phyloP scores from a whole-genome alignment of 768 basidiomycete genomes.

The Inosperma sp. region DNA sequence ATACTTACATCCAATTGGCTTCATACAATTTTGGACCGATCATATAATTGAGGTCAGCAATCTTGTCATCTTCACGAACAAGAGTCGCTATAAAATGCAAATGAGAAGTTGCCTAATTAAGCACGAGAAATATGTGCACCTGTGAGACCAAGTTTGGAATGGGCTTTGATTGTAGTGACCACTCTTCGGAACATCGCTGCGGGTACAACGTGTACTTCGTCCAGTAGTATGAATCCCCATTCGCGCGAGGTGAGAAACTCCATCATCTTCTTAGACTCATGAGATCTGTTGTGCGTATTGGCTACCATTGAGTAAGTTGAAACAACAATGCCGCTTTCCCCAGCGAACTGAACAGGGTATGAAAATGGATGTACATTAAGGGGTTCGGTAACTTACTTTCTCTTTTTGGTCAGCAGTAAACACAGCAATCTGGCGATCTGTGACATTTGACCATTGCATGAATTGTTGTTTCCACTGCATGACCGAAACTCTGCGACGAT shows the following conservation, averaged over 20 bases:
- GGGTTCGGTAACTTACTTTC: conserved; percentile 55
- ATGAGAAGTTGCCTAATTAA: background rate
- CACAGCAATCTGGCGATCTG: conserved; percentile 92
- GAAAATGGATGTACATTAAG: conserved; percentile 7
- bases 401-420: conserved; percentile 99
- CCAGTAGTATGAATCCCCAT: conserved; percentile 97
- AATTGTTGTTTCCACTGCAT: conserved; percentile 99
- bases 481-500: conserved; percentile 65
- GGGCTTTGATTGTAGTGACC: conserved; percentile 97
- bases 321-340: conserved; percentile 95
- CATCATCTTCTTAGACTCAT: conserved; percentile 99
- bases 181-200: conserved; percentile 98
- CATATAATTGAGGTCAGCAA: conserved; percentile 97
- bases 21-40: conserved; percentile 99
- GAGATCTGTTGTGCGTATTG: conserved; percentile 96
- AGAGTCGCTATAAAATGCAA: conserved; percentile 67
- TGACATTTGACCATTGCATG: conserved; percentile 97
- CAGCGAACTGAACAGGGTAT: conserved; percentile 66
- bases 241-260: conserved; percentile 97
- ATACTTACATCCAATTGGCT: conserved; percentile 92
- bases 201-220: conserved; percentile 98
- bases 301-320: conserved; percentile 99
- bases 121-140: conserved; percentile 45
- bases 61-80: conserved; percentile 98
- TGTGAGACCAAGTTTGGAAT: conserved; percentile 95